Evolutionary conservation across 2,329 filamentous ascomycete genomes (phyloP).

Genomic region (Colletotrichum siamense): DNA sequence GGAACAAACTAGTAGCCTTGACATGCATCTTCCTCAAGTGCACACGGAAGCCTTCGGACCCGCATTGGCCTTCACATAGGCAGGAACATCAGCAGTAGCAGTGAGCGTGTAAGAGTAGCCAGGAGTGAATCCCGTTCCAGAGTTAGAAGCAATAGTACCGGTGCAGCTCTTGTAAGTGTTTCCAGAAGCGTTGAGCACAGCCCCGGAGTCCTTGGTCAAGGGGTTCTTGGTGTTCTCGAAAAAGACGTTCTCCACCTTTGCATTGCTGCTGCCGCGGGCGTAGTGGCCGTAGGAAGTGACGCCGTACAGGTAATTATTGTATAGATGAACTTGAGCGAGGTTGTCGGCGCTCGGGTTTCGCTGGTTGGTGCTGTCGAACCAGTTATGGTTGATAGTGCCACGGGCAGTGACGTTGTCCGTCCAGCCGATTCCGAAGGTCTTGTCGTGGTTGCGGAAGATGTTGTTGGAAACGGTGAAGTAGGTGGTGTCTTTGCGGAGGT

Average conservation of each 20-base stretch:
- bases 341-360: conserved; percentile 23
- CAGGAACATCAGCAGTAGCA: conserved; percentile 12
- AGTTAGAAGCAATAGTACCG: conserved; percentile 9
- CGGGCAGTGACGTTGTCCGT: conserved; percentile 20
- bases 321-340: conserved; percentile 19
- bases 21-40: neutral
- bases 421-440: conserved; percentile 25
- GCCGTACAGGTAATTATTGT: conserved; percentile 22
- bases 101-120: conserved; percentile 11
- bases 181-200: neutral
- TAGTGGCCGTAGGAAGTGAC: conserved; percentile 22
- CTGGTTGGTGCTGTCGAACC: conserved; percentile 21
- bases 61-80: conserved; percentile 14
- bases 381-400: conserved; percentile 23
- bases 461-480: conserved; percentile 26
- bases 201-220: neutral
- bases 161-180: conserved; percentile 15
- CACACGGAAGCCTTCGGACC: conserved; percentile 8
- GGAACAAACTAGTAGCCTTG: neutral
- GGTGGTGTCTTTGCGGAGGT: conserved; percentile 22
- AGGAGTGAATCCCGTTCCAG: conserved; percentile 4
- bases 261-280: conserved; percentile 18
- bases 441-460: conserved; percentile 24
- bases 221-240: conserved; percentile 22
- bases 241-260: conserved; percentile 19